These are phyloP conservation scores for Geotrichum histeridarum DNA, from an alignment of 1,139 yeast genomes.

Conservation along the genomic window DNA sequence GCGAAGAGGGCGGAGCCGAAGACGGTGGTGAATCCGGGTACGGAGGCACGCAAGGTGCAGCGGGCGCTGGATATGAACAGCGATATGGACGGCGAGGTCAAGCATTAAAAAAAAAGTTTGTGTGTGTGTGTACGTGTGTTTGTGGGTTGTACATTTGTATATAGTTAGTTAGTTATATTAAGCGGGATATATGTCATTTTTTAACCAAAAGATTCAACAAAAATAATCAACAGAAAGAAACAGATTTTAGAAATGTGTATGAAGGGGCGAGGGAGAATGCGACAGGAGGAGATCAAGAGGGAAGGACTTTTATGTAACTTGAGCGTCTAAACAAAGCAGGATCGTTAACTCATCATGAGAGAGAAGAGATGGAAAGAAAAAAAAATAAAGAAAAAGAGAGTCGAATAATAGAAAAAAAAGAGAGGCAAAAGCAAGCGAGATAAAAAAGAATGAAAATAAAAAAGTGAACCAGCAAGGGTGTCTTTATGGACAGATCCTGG, in stretches of 20 bases:
- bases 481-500: background rate
- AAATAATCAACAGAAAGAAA: too few species aligned
- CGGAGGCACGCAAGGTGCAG: background rate
- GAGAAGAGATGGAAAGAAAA: background rate
- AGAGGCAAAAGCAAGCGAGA: background rate
- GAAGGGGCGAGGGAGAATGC: too few species aligned
- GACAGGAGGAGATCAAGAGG: too few species aligned
- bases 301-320: too few species aligned
- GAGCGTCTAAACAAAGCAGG: too few species aligned
- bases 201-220: too few species aligned
- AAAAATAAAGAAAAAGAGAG: background rate
- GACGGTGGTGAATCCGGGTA: background rate
- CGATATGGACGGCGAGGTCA: conserved; percentile 3
- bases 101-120: background rate
- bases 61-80: background rate
- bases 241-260: too few species aligned
- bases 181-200: too few species aligned
- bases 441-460: background rate
- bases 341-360: background rate
- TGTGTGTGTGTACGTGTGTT: too few species aligned
- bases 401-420: background rate
- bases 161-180: too few species aligned
- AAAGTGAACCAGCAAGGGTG: background rate
- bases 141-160: too few species aligned
- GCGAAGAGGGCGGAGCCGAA: conserved; percentile 3